Conservation (phyloP, 129 eudicot species). For the Pittosporum tobira region DNA sequence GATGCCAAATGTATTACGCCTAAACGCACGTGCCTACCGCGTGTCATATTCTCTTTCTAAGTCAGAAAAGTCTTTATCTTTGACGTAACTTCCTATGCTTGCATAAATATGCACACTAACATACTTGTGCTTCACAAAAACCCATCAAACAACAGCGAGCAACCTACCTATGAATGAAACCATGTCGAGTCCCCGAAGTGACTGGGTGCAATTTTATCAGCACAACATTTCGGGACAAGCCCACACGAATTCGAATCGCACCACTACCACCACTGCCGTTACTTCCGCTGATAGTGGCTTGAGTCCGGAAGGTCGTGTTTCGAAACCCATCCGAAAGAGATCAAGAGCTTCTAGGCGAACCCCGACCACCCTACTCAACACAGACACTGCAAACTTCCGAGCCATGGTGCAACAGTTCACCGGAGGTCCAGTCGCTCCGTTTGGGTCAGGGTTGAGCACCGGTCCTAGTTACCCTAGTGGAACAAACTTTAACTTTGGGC, state of each 20-base stretch:
- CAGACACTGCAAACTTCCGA: conserved; percentile 79
- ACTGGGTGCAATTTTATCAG: conserved; percentile 4
- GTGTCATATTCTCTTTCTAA: not conserved
- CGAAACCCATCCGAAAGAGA: conserved; percentile 45
- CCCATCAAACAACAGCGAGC: conserved; percentile 3
- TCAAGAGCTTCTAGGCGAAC: conserved; percentile 63
- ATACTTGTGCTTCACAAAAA: not conserved
- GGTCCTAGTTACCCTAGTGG: conserved; percentile 10
- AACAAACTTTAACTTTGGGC: conserved; percentile 24
- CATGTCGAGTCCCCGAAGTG: conserved; percentile 4
- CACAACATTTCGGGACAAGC: conserved; percentile 4
- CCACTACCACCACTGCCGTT: not conserved
- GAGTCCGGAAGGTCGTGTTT: conserved; percentile 33
- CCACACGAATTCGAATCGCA: not conserved
- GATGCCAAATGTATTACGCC: conserved; percentile 6
- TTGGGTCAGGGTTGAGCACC: conserved; percentile 8
- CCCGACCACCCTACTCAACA: conserved; percentile 68
- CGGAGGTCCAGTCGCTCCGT: conserved; percentile 35
- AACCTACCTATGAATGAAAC: not conserved
- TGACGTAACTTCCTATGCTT: conserved; percentile 7
- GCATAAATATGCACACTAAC: not conserved
- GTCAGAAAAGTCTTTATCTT: conserved; percentile 3
- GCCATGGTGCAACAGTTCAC: conserved; percentile 90
- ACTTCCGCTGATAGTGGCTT: not conserved
- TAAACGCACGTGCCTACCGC: not conserved